Base-by-base conservation (phyloP, 2,329 filamentous ascomycete species). In the Aspergillus sp. region DNA sequence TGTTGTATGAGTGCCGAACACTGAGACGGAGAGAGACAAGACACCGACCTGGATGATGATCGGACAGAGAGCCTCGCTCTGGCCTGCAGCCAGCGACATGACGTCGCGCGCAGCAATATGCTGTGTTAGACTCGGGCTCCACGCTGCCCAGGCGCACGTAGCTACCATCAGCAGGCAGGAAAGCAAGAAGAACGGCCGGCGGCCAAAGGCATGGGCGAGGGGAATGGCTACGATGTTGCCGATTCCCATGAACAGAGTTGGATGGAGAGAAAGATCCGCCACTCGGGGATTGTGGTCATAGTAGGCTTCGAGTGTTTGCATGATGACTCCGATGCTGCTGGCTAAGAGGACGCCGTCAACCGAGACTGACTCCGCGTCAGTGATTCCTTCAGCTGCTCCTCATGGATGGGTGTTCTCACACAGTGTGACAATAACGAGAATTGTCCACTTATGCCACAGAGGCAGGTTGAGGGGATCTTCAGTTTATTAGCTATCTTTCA, bases 21-120 rank as follows among this genome's bases (percentile, higher is more conserved):
- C 26, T 8, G 26, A 11, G 26, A 11, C 9, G 8, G 26, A 30
- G 26, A 30, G 26, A 30, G 26, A 30, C 26, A 30, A 3, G 26
- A 30, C 14, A 38, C 35, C 35, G 13, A 38, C 35, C 35, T 73
- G 55, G 16, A 53, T 54, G 46, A 74, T 73, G 60, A 73, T 60
- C 0, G 69, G 70, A n/a, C 69, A 66, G 6, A 74, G 58, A 2
- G 70, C 70, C 49, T 73, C 71, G 44, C 67, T 71, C 53, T 73
- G 70, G 10, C 69, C 72, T 1, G 70, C 69, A 0, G 70, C 68
- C 9, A 74, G 54, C 1, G 68, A 68, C 14, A 73, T 61, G 1
- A 74, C 42, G 59, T 69, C 64, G 3, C 71, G 63, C 0, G 68
- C 66, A 2, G 58, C 65, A 44, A 73, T 65, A 54, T 74, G 72